Base-by-base conservation (phyloP, 306 rosid genomes). In the Pyrus pyrifolia region DNA sequence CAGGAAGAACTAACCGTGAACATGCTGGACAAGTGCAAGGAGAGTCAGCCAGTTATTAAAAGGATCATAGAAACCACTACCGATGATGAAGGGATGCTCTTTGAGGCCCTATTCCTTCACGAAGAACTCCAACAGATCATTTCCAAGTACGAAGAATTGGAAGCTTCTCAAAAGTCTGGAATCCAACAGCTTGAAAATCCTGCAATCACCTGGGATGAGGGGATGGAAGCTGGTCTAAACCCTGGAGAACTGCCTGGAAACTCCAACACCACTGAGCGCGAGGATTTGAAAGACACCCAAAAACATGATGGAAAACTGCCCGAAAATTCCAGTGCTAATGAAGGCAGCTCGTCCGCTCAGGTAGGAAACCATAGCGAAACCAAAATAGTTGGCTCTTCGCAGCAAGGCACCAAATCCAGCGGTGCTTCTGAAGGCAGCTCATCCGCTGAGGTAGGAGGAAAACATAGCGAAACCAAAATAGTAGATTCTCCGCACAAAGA, bases 41-140 rank as follows among this genome's bases (percentile, higher is more conserved):
- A 86, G 72, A 88, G 91, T n/a, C 90, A 79, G 59, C 85, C 87
- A 64, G 68, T 85, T 79, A 79, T 92, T 59, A 83, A 89, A 79
- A 90, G 80, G 74, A 92, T 92, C 60, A 85, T 84, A 69, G 93
- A 92, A 88, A 79, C 87, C 85, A 92, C 95, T 46, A 79, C 85
- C 29, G 74, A 89, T 57, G 95, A 92, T 70, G 97, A 92, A 82
- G 90, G 67, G 70, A 86, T 87, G 78, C 93, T 92, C 68, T 86
- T 89, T 76, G 97, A 92, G 86, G 95, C 96, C 76, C 80, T 92
- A 64, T 81, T 85, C 86, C 91, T 92, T 67, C 87, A 92, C 66
- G 97, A 92, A 78, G 97, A 92, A 79, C 89, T 92, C 78, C 90
- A 88, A 67, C 91, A 82, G 62, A 74, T 92, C 31, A 76, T 92